Base-by-base conservation (phyloP, 345 rosid species). In the Diplotaxis tenuifolia region DNA sequence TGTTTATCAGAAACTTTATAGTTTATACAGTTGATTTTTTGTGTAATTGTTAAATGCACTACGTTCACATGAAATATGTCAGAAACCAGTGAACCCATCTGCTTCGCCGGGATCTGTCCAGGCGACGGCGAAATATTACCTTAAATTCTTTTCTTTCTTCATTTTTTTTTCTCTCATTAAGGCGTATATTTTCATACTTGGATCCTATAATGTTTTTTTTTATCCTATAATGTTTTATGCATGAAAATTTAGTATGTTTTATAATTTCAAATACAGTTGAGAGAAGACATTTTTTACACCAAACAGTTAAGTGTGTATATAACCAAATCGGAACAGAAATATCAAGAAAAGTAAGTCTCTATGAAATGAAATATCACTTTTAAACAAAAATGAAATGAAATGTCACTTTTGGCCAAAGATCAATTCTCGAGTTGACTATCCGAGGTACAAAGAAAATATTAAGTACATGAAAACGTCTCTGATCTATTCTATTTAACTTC, bases 11-110 rank as follows among this genome's bases (percentile, higher is more conserved):
- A 42, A 12, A 18, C 36, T 74, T 67, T 67, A 74, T 59, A 32
- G n/a, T n/a, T 25, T 25, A 25, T 25, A 25, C 16, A 32, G 60
- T 25, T 22, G n/a, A 6, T 19, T 8, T 56, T 29, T 10, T 36
- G 61, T 71, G 47, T 57, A 52, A 25, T 38, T 60, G 52, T n/a
- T 45, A 45, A 40, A 5, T 42, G 14, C 69, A 83, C 82, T 81
- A 82, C 84, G 72, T 15, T 62, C 85, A 83, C 87, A 78, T 83
- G 89, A 80, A 53, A 58, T 62, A 10, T 78, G 85, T 78, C 85
- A 83, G 89, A 80, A 58, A 10, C n/a, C 42, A 53, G 36, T 59
- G 61, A 56, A 76, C 54, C 40, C 65, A 76, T 55, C 53, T 76
- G 71, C 32, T 69, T 70, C 79, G 60, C 71, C 71, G 67, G 71